phyloP scores from a whole-genome alignment of 73 alveolate genomes.

The Symbiodinium pilosum region DNA sequence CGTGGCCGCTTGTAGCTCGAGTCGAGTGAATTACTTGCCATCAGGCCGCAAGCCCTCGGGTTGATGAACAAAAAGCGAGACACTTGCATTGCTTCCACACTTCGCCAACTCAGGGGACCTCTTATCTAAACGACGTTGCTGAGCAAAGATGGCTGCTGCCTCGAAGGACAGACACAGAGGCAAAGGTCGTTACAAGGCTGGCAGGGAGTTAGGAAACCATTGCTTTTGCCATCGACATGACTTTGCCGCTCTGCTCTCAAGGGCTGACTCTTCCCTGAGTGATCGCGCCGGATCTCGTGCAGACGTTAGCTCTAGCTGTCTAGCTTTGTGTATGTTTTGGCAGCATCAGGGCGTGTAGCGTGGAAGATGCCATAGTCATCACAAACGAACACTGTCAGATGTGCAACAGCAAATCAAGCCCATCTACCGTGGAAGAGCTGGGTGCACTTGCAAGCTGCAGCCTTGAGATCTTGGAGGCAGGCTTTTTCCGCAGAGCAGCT shows the following conservation, averaged over 20 bases:
- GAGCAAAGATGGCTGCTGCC: too few species aligned
- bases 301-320: background rate
- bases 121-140: too few species aligned
- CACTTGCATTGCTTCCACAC: too few species aligned
- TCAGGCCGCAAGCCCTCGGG: too few species aligned
- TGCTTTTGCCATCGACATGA: background rate
- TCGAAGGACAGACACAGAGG: background rate
- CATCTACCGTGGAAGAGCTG: too few species aligned
- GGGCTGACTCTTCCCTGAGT: background rate
- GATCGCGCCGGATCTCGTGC: constrained; percentile 6
- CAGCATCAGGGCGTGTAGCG: background rate
- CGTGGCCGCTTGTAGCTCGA: too few species aligned
- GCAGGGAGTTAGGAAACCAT: background rate
- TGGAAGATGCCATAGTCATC: too few species aligned
- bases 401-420: background rate
- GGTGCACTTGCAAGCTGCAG: constrained; percentile 7
- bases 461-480: background rate
- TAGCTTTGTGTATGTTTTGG: background rate
- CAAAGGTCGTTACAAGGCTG: constrained; percentile 22
- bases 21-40: background rate
- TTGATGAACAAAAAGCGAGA: too few species aligned
- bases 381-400: too few species aligned
- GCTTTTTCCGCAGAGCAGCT: constrained; percentile 2
- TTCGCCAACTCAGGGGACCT: too few species aligned
- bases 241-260: background rate